phyloP scores from a whole-genome alignment of 305 asterid species.

The Solanum chacoense region DNA sequence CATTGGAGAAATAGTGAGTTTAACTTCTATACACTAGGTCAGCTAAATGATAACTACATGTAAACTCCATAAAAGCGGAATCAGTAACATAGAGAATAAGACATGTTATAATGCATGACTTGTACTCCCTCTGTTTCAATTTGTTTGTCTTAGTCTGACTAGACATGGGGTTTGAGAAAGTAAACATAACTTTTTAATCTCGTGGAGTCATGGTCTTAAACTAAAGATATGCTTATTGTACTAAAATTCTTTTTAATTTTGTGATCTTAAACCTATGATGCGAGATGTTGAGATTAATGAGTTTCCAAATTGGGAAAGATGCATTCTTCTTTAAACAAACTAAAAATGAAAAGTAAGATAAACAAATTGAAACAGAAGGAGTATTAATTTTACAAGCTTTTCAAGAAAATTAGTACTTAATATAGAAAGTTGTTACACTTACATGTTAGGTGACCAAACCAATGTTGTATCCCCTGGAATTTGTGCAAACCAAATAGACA shows the following conservation, averaged over 20 bases:
- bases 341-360: background rate
- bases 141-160: background rate
- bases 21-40: background rate
- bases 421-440: conserved; percentile 14
- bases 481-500: conserved; percentile 72
- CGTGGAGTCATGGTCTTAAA: background rate
- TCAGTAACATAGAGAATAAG: background rate
- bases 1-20: background rate
- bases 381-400: background rate
- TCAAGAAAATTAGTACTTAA: background rate
- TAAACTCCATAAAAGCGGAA: background rate
- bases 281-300: background rate
- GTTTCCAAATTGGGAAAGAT: background rate
- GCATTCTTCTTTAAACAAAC: background rate
- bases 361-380: background rate
- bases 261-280: background rate
- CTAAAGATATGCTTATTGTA: background rate
- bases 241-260: background rate
- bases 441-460: conserved; percentile 78
- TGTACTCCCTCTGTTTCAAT: background rate
- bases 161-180: background rate
- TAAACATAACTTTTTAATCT: background rate
- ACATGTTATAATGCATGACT: background rate
- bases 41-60: background rate
- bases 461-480: conserved; percentile 62